Evolutionary conservation across 2,329 filamentous ascomycete genomes (phyloP).

Genomic region (Hypoxylon sp.): DNA sequence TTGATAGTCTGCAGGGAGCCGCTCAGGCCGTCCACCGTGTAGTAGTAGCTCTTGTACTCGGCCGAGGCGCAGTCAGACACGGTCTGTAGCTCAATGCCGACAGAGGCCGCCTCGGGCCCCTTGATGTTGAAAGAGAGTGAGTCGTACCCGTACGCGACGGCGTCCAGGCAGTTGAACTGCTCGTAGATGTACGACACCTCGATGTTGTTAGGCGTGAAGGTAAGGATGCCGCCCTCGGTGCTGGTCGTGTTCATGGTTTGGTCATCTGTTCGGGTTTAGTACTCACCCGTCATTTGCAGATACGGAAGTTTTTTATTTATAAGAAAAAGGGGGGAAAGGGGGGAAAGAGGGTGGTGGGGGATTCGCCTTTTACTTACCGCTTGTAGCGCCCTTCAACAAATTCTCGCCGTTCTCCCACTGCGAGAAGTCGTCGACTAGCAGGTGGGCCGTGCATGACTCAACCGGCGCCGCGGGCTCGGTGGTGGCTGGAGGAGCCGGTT

Average conservation of each 20-base stretch:
- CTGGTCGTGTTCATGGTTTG: conserved; percentile 46
- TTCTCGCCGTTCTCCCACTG: conserved; percentile 48
- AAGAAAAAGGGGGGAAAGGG: background rate
- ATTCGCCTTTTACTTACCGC: conserved; percentile 44
- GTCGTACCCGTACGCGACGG: conserved; percentile 41
- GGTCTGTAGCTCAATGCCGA: conserved; percentile 50
- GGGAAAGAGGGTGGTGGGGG: too few relatives aligned
- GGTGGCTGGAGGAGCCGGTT: conserved; percentile 1
- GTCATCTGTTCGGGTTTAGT: conserved; percentile 45
- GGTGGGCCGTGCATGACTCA: conserved; percentile 47
- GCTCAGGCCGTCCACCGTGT: conserved; percentile 60
- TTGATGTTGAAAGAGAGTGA: conserved; percentile 49
- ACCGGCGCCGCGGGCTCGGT: conserved; percentile 25
- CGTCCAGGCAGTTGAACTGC: conserved; percentile 47
- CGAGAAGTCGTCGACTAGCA: conserved; percentile 53
- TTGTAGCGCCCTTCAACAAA: conserved; percentile 44
- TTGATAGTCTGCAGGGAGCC: conserved; percentile 63
- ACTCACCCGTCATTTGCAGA: background rate
- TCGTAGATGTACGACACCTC: conserved; percentile 49
- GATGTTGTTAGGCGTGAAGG: conserved; percentile 45
- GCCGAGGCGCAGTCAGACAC: conserved; percentile 39
- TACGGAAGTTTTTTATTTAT: too few relatives aligned
- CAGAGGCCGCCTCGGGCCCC: conserved; percentile 49
- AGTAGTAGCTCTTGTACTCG: conserved; percentile 57
- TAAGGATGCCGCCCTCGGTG: conserved; percentile 43